phyloP scores from a whole-genome alignment of 1,139 yeast genomes.

The Diutina ranongensis region DNA sequence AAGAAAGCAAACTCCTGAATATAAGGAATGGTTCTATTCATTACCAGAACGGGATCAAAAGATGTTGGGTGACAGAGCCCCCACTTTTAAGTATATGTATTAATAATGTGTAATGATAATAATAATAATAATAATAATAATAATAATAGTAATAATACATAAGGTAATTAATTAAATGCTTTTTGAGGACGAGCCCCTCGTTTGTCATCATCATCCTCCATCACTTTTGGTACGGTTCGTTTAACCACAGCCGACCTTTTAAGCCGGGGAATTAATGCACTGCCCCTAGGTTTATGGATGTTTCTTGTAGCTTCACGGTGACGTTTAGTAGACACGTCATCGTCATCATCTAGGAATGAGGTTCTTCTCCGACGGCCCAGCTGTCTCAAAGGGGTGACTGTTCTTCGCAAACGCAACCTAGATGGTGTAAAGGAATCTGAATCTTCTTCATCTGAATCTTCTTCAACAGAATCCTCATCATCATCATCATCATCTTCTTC shows the following conservation, averaged over 20 bases:
- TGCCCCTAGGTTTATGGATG: background rate
- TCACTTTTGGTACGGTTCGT: background rate
- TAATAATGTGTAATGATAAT: background rate
- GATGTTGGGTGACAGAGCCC: constrained; percentile 56
- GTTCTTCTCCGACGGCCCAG: constrained; percentile 1
- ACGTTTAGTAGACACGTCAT: background rate
- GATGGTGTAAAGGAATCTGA: background rate
- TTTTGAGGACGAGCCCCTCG: background rate
- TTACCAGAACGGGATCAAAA: constrained; percentile 35
- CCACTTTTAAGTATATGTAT: constrained; percentile 34
- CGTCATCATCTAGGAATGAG: background rate
- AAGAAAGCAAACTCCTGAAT: constrained; percentile 25
- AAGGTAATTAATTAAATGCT: no score
- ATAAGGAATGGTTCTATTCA: constrained; percentile 32
- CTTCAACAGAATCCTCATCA: constrained; percentile 7
- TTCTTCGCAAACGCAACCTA: background rate
- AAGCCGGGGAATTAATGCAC: background rate
- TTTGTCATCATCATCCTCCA: background rate
- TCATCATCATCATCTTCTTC: constrained; percentile 11
- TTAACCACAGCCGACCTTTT: background rate
- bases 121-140: background rate
- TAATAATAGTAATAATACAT: no score
- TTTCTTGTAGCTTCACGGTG: background rate
- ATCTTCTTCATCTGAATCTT: constrained; percentile 10
- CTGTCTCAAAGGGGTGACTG: background rate